phyloP scores from a whole-genome alignment of 2,329 filamentous ascomycete species.

The Diaporthe velutina region DNA sequence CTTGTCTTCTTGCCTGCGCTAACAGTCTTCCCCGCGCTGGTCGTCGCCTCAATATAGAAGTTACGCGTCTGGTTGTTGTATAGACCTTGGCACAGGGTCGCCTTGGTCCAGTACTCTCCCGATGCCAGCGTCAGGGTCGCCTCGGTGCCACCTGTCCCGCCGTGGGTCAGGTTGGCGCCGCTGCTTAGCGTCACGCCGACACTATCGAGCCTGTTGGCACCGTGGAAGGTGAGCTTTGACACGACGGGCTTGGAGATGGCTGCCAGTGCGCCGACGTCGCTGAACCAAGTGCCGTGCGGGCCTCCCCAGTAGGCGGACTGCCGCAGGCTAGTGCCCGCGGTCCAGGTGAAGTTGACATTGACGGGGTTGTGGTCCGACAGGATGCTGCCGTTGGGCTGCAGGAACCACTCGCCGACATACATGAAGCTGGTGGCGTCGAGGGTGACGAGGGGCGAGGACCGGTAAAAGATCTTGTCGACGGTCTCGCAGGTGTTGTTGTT shows the following conservation, averaged over 20 bases:
- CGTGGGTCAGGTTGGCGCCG: constrained; percentile 64
- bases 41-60: constrained; percentile 68
- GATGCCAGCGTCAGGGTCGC: constrained; percentile 57
- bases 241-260: constrained; percentile 50
- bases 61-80: constrained; percentile 61
- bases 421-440: constrained; percentile 63
- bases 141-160: constrained; percentile 63
- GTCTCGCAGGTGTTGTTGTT: constrained; percentile 69
- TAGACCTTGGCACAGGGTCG: constrained; percentile 64
- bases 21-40: constrained; percentile 61
- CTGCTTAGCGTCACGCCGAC: constrained; percentile 62
- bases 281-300: constrained; percentile 66
- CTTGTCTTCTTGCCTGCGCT: constrained; percentile 58
- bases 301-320: constrained; percentile 63
- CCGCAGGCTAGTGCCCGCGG: constrained; percentile 51
- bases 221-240: constrained; percentile 59
- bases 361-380: constrained; percentile 76
- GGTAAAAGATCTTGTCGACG: constrained; percentile 76
- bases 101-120: constrained; percentile 62
- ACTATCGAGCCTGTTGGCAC: constrained; percentile 62
- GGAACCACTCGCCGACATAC: constrained; percentile 69
- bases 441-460: constrained; percentile 59
- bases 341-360: constrained; percentile 65
- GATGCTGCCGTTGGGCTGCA: constrained; percentile 67
- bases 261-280: constrained; percentile 60